Evolutionary conservation across 306 rosid genomes (phyloP), one percentile per base, ranked within the genome.

Genomic region (Acacia acuminata): DNA sequence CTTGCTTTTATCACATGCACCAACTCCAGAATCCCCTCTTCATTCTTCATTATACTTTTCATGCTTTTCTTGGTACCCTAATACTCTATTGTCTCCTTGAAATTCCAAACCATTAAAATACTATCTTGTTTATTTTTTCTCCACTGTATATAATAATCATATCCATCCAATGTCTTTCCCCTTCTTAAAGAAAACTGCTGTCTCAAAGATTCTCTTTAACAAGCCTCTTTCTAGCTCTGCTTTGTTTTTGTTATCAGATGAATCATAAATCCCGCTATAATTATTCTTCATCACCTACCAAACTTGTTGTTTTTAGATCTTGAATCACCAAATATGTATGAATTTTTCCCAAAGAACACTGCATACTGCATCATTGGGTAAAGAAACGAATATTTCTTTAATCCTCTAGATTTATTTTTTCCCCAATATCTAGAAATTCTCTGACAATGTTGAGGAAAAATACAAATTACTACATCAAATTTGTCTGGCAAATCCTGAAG

Each of bases 401-500:
- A 67, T 20, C 45, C 47, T 67, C 44, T 67, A 36, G 25, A n/a
- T 67, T 67, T 36, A 67, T 32, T 32, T 65, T 71, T 12, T 8
- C 7, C 17, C 75, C 12, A 22, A 13, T 24, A 45, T 45, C 76
- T 71, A 44, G 40, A 44, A 71, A 71, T 71, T 71, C 75, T 71
- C 75, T 43, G 75, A 71, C 58, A 71, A 27, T 22, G 22, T 58
- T 22, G 34, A 30, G 40, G 19, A 27, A 64, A 32, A 64, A 64
- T 15, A 64, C 42, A 30, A 64, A 64, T 48, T 48, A 48, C 38
- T 7, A 30, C 2, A 30, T 15, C 70, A 64, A 64, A 15, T 64
- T 64, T 64, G n/a, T 30, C 70, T 74, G 84, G 38, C 25, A 24
- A 74, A 74, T 43, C 53, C 42, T 81, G 38, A 81, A 61, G 74